These are phyloP conservation scores for Xylaria grammica DNA, from an alignment of 495 filamentous ascomycete species.

Conservation along the genomic window DNA sequence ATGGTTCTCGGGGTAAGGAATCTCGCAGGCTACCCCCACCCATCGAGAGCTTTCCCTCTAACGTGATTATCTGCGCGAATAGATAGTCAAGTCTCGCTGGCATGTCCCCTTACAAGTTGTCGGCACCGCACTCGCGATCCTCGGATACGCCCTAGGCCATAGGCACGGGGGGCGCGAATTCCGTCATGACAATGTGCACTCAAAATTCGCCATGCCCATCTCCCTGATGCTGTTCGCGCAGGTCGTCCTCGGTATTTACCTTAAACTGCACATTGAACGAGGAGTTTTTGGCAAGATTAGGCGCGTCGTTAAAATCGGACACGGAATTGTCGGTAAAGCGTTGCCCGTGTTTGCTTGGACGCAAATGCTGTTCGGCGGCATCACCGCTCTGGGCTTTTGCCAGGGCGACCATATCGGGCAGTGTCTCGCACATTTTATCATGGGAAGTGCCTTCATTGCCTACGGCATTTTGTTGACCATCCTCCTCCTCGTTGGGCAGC, in stretches of 20 bases:
- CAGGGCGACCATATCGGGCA: slow-evolving; percentile 89
- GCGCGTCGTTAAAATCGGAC: slow-evolving; percentile 68
- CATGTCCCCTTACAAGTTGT: slow-evolving; percentile 89
- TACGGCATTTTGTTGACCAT: slow-evolving; percentile 90
- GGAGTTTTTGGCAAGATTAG: slow-evolving; percentile 82
- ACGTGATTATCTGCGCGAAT: slow-evolving; percentile 10
- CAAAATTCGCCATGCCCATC: slow-evolving; percentile 75
- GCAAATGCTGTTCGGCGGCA: slow-evolving; percentile 97
- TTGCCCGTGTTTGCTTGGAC: slow-evolving; percentile 89
- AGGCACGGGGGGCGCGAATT: slow-evolving; percentile 89
- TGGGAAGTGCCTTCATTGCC: slow-evolving; percentile 95
- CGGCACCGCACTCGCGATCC: slow-evolving; percentile 73
- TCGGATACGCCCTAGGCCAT: slow-evolving; percentile 92
- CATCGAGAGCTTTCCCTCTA: slow-evolving; percentile 10
- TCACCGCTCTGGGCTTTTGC: slow-evolving; percentile 93
- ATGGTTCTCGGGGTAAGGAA: slow-evolving; percentile 89
- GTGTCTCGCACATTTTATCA: slow-evolving; percentile 96
- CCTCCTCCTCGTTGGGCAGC: slow-evolving; percentile 84
- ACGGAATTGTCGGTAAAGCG: slow-evolving; percentile 82
- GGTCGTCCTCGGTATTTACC: slow-evolving; percentile 80
- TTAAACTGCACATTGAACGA: slow-evolving; percentile 85
- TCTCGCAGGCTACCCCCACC: not conserved
- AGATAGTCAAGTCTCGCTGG: slow-evolving; percentile 91
- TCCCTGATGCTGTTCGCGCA: slow-evolving; percentile 81
- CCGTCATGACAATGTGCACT: slow-evolving; percentile 74